Evolutionary conservation across 2,329 filamentous ascomycete genomes (phyloP).

Genomic region (Aspergillus fijiensis): DNA sequence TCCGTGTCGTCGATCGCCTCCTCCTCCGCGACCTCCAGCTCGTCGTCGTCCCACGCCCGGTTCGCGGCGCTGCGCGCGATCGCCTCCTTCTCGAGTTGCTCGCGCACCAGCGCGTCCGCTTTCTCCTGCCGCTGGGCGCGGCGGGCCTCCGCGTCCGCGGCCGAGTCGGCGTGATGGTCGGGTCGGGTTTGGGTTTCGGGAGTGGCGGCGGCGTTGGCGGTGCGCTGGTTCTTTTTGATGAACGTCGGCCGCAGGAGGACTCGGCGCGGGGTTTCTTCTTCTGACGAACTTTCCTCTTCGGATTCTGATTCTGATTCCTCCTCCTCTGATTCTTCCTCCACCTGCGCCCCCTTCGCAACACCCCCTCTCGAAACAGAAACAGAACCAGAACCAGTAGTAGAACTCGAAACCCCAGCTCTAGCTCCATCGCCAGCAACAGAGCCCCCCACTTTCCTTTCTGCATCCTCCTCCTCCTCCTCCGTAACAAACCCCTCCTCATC

Average conservation of each 20-base stretch:
- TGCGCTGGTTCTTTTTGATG: conserved; percentile 62
- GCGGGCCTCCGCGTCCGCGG: conserved; percentile 44
- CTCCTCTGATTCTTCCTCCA: conserved; percentile 46
- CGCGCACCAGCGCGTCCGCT: conserved; percentile 78
- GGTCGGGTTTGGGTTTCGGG: conserved; percentile 22
- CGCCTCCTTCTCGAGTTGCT: conserved; percentile 80
- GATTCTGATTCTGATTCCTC: conserved; percentile 41
- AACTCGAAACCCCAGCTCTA: conserved; percentile 8
- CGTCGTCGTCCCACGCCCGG: conserved; percentile 77
- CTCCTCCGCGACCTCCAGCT: conserved; percentile 64
- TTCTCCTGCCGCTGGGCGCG: conserved; percentile 63
- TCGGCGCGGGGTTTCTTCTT: conserved; percentile 58
- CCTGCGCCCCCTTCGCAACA: conserved; percentile 24
- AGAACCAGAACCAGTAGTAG: too few relatives aligned
- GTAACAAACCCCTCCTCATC: conserved; percentile 63
- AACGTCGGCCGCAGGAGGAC: conserved; percentile 66
- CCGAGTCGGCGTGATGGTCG: conserved; percentile 28
- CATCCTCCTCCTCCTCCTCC: conserved; percentile 48
- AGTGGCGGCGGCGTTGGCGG: conserved; percentile 33
- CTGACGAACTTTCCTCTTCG: conserved; percentile 47
- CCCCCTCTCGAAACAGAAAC: too few relatives aligned
- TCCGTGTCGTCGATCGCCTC: conserved; percentile 87
- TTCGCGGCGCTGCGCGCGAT: conserved; percentile 72
- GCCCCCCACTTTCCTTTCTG: conserved; percentile 32
- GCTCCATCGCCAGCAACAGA: conserved; percentile 15